Conservation (phyloP, 2,329 filamentous ascomycete species). For the Tothia fuscella region DNA sequence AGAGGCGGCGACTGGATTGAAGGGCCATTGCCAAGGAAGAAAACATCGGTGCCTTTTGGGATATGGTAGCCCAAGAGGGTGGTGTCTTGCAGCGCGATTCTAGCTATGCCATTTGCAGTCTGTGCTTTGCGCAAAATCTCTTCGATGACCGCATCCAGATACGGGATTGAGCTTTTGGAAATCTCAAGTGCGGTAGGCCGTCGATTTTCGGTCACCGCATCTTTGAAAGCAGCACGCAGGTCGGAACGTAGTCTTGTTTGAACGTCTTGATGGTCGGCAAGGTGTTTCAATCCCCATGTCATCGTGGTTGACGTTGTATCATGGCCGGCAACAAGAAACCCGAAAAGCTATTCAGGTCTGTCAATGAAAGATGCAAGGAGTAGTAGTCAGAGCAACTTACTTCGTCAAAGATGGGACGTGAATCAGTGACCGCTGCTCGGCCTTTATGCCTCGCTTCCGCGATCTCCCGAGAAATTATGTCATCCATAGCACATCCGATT, state of each 20-base stretch:
- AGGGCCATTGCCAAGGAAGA: slow-evolving; percentile 18
- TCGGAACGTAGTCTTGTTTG: slow-evolving; percentile 25
- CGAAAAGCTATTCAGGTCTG: slow-evolving; percentile 20
- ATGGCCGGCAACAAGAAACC: slow-evolving; percentile 31
- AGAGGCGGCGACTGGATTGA: slow-evolving; percentile 15
- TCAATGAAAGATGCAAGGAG: slow-evolving; percentile 13
- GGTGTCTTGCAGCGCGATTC: slow-evolving; percentile 25
- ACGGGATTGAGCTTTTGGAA: slow-evolving; percentile 21
- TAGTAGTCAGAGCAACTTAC: slow-evolving; percentile 11
- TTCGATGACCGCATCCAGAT: slow-evolving; percentile 32
- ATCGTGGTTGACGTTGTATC: slow-evolving; percentile 34
- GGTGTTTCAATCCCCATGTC: slow-evolving; percentile 29
- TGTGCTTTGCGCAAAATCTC: slow-evolving; percentile 25
- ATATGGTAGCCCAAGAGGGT: slow-evolving; percentile 27
- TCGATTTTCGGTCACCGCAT: slow-evolving; percentile 13
- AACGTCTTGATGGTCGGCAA: slow-evolving; percentile 22
- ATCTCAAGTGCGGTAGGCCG: slow-evolving; percentile 24
- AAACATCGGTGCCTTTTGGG: slow-evolving; percentile 26
- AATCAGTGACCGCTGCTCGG: slow-evolving; percentile 15
- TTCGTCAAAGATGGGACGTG: slow-evolving; percentile 19
- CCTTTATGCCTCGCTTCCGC: neutral
- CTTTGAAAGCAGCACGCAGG: slow-evolving; percentile 19
- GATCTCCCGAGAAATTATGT: slow-evolving; percentile 18
- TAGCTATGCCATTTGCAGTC: slow-evolving; percentile 18
- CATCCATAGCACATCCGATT: slow-evolving; percentile 24